Base-by-base conservation (phyloP, 2,329 filamentous ascomycete species). In the Capronia americana region DNA sequence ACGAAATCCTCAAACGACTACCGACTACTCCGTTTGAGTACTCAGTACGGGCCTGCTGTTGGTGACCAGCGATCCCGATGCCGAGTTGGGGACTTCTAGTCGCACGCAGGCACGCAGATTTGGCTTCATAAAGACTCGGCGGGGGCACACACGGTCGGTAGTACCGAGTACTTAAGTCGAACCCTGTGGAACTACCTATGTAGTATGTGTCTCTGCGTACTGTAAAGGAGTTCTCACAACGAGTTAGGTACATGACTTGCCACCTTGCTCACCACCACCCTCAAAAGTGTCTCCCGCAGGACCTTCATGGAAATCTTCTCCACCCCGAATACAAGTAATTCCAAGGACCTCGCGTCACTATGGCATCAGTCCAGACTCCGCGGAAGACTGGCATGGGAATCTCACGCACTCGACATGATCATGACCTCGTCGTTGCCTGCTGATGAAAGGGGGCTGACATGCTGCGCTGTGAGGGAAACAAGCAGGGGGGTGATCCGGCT, bases 21-120 rank as follows among this genome's bases (percentile, higher is more conserved):
- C n/a, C n/a, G n/a, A n/a, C n/a, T n/a, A n/a, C n/a, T n/a, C n/a
- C n/a, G n/a, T n/a, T n/a, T n/a, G n/a, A 12, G 32, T 3, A 12
- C 10, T 34, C 10, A 0, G 32, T 34, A 34, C 32, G 32, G 32
- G 32, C 10, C n/a, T 14, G 30, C 20, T 14, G 54, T 14, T 41
- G 28, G 28, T 26, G 48, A 41, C 46, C 41, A 23, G 58, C 50
- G 8, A 61, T 51, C 11, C 20, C 55, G 30, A 56, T 56, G 14
- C 28, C 28, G 6, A 57, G 23, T 32, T 5, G 26, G 14, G 12
- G 10, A 46, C 8, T 2, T 10, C 8, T 32, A 11, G 8, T 10
- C 30, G 30, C n/a, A n/a, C n/a, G n/a, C n/a, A n/a, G n/a, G 8
- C 30, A 11, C 28, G 30, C 8, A 10, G 30, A 32, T 32, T 10